Percentiles rank a stretch among this genome's conserved stretches.
phyloP scores from a whole-genome alignment of 306 rosid species.

The Mimosa pudica region DNA sequence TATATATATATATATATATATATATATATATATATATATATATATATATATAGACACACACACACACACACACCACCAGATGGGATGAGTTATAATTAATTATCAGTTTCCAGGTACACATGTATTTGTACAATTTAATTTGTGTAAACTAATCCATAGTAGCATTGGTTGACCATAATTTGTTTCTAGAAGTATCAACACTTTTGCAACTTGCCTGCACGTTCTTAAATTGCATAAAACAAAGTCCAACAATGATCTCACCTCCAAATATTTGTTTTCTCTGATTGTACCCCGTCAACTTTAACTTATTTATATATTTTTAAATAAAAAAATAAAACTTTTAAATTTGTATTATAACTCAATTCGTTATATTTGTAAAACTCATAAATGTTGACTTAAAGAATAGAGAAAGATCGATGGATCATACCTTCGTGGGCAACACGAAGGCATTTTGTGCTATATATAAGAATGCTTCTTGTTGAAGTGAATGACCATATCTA shows the following conservation, averaged over 20 bases:
- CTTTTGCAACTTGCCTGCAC: constrained; percentile 46
- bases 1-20: too few species aligned
- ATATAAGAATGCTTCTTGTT: constrained; percentile 41
- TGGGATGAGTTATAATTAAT: too few species aligned
- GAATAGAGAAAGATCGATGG: constrained; percentile 18
- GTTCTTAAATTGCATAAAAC: constrained; percentile 17
- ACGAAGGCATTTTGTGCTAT: constrained; percentile 44
- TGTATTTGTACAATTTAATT: too few species aligned
- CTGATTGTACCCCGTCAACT: background rate
- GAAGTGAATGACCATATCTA: constrained; percentile 32
- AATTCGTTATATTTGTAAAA: background rate
- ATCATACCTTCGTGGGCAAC: constrained; percentile 59
- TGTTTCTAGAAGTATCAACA: background rate
- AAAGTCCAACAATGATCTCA: background rate
- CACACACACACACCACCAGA: too few species aligned
- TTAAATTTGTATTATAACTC: background rate
- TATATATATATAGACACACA: too few species aligned
- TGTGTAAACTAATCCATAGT: background rate
- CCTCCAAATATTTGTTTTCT: background rate
- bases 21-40: too few species aligned
- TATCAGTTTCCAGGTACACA: background rate
- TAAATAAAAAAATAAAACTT: background rate
- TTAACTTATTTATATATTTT: background rate
- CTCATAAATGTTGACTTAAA: constrained; percentile 29
- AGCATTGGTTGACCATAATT: background rate